A percentile compares a stretch with the other conserved stretches of the same genome.
These are phyloP conservation scores for Mucor racemosus DNA, from an alignment of 371 early-diverging fungal genomes.

Conservation along the genomic window DNA sequence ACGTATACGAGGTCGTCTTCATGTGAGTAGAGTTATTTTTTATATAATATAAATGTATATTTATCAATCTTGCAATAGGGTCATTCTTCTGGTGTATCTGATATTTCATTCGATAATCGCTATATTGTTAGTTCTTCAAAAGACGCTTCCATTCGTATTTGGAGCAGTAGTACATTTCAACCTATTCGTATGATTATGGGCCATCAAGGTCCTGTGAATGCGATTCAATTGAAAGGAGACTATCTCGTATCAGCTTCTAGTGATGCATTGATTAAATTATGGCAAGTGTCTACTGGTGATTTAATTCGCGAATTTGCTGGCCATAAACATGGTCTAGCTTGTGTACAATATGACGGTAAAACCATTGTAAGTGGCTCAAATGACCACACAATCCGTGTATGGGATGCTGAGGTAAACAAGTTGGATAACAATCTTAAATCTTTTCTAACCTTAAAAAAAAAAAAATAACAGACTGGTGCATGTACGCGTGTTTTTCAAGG, in stretches of 20 bases:
- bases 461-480: slow-evolving; percentile 66
- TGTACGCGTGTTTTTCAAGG: slow-evolving; percentile 73
- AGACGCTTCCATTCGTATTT: slow-evolving; percentile 91
- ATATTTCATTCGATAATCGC: slow-evolving; percentile 73
- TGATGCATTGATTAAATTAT: slow-evolving; percentile 83
- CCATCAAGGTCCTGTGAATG: slow-evolving; percentile 90
- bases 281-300: slow-evolving; percentile 78
- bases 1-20: slow-evolving; percentile 27
- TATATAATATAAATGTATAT: neutral
- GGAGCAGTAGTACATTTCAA: slow-evolving; percentile 63
- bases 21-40: slow-evolving; percentile 20
- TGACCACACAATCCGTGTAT: slow-evolving; percentile 94
- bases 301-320: slow-evolving; percentile 71
- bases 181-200: slow-evolving; percentile 67
- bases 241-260: slow-evolving; percentile 88
- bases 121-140: slow-evolving; percentile 89
- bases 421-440: neutral
- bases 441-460: slow-evolving; percentile 11
- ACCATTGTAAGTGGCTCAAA: slow-evolving; percentile 92
- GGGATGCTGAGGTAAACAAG: slow-evolving; percentile 72
- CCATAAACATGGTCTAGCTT: slow-evolving; percentile 87
- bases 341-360: slow-evolving; percentile 89
- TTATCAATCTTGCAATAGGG: slow-evolving; percentile 58
- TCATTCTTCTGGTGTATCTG: slow-evolving; percentile 79
- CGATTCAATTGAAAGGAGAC: slow-evolving; percentile 72